These are phyloP conservation scores for Nicotiana tabacum DNA, from an alignment of 257 asterid species.

Conservation along the genomic window DNA sequence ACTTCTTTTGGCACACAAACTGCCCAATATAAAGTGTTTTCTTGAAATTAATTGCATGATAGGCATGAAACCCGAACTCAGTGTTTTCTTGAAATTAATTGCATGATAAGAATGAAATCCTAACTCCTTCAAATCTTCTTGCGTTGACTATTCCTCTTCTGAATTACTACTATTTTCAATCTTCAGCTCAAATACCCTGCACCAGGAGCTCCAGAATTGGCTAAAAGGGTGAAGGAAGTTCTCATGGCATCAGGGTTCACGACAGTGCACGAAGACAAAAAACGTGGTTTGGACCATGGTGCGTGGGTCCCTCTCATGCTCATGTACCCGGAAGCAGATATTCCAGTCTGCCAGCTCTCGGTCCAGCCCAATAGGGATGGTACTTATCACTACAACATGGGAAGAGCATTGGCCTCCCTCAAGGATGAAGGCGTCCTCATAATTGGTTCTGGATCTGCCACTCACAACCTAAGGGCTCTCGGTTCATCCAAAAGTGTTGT, in stretches of 20 bases:
- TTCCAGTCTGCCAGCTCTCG: slow-evolving; percentile 81
- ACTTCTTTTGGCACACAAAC: background rate
- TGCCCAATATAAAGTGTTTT: background rate
- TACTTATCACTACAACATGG: slow-evolving; percentile 65
- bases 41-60: background rate
- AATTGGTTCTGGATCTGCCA: slow-evolving; percentile 77
- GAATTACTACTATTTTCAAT: background rate
- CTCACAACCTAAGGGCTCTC: slow-evolving; percentile 57
- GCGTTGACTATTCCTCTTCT: background rate
- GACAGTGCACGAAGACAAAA: slow-evolving; percentile 46
- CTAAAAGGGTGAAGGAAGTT: slow-evolving; percentile 50
- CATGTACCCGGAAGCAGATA: slow-evolving; percentile 80
- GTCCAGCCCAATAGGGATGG: slow-evolving; percentile 61
- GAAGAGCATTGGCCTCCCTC: slow-evolving; percentile 66
- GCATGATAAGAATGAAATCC: background rate
- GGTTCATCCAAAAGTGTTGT: slow-evolving; percentile 27
- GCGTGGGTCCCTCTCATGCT: slow-evolving; percentile 95
- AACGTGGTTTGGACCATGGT: slow-evolving; percentile 84
- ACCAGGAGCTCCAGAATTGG: slow-evolving; percentile 74
- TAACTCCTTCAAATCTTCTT: background rate
- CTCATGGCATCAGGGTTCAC: slow-evolving; percentile 49
- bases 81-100: background rate
- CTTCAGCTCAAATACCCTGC: slow-evolving; percentile 68
- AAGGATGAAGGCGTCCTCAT: slow-evolving; percentile 74
- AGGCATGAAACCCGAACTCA: background rate